Evolutionary conservation across 139 green algal species (phyloP).

Genomic region (Chlorella sp.): DNA sequence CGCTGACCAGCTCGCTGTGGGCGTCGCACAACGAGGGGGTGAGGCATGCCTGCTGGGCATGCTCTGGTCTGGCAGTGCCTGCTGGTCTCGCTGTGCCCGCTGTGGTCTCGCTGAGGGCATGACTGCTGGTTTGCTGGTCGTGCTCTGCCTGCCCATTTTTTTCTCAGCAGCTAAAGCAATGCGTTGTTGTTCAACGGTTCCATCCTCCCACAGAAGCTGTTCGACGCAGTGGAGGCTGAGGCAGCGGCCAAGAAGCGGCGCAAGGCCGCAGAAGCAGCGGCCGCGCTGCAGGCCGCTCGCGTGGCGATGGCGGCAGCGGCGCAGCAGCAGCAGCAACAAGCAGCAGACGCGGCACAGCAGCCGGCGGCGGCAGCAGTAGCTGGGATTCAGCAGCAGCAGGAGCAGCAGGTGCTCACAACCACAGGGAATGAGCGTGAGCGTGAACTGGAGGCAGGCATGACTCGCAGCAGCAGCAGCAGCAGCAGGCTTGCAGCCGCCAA

Average conservation of each 20-base stretch:
- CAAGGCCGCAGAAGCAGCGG: conserved; percentile 2
- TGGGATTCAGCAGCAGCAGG: neutral
- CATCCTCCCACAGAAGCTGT: conserved; percentile 27
- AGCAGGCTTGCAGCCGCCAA: no score
- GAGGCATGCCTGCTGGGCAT: neutral
- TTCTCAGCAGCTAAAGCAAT: no score
- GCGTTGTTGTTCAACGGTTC: neutral
- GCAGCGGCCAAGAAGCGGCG: neutral
- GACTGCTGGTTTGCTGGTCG: neutral
- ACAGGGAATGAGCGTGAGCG: neutral
- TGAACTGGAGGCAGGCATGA: no score
- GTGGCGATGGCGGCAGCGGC: neutral
- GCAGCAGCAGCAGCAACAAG: neutral
- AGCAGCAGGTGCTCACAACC: neutral
- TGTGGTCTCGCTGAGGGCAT: neutral
- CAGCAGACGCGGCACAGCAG: neutral
- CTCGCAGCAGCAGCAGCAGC: neutral
- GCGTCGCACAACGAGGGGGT: conserved; percentile 29
- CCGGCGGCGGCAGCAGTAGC: neutral
- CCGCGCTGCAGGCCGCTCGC: neutral
- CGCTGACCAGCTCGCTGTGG: conserved; percentile 6
- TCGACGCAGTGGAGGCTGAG: conserved; percentile 11
- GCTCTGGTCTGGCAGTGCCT: neutral
- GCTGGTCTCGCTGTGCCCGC: neutral
- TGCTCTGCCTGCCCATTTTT: neutral